A percentile compares a stretch with the other conserved stretches of the same genome.
Evolutionary conservation across 2,329 filamentous ascomycete species (phyloP).

Genomic region (Domatiomyces catenatus): DNA sequence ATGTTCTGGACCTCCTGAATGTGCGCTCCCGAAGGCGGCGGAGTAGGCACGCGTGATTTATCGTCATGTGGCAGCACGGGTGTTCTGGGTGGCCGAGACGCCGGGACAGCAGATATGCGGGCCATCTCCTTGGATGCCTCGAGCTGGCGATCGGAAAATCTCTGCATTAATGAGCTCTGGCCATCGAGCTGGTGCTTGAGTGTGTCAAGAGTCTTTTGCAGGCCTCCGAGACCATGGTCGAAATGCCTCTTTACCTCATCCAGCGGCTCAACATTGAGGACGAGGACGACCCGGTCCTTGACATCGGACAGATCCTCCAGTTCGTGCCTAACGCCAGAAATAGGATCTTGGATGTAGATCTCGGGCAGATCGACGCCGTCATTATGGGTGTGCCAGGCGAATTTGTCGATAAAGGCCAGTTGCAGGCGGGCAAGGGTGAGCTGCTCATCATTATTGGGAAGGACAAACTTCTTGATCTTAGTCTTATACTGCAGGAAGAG

Average conservation of each 20-base stretch:
- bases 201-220: conserved; percentile 71
- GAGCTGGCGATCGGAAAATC: conserved; percentile 79
- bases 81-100: conserved; percentile 20
- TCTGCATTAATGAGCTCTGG: conserved; percentile 65
- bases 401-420: conserved; percentile 95
- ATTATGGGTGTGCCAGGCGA: conserved; percentile 94
- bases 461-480: conserved; percentile 18
- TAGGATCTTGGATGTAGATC: conserved; percentile 91
- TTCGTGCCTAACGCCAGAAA: conserved; percentile 93
- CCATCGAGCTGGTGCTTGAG: conserved; percentile 72
- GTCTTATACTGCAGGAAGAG: conserved; percentile 42
- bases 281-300: conserved; percentile 88
- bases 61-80: conserved; percentile 17
- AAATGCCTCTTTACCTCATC: conserved; percentile 96
- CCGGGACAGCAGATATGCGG: conserved; percentile 39
- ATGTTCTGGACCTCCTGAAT: conserved; percentile 66
- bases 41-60: conserved; percentile 16
- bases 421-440: conserved; percentile 78
- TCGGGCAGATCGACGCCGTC: conserved; percentile 87
- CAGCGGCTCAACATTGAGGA: conserved; percentile 78
- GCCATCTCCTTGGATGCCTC: conserved; percentile 81
- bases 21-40: conserved; percentile 28
- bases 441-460: conserved; percentile 50
- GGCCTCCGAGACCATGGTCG: conserved; percentile 70
- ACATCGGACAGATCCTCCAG: conserved; percentile 85